Conservation (phyloP, 2,329 filamentous ascomycete genomes). For the Neurospora sp. region DNA sequence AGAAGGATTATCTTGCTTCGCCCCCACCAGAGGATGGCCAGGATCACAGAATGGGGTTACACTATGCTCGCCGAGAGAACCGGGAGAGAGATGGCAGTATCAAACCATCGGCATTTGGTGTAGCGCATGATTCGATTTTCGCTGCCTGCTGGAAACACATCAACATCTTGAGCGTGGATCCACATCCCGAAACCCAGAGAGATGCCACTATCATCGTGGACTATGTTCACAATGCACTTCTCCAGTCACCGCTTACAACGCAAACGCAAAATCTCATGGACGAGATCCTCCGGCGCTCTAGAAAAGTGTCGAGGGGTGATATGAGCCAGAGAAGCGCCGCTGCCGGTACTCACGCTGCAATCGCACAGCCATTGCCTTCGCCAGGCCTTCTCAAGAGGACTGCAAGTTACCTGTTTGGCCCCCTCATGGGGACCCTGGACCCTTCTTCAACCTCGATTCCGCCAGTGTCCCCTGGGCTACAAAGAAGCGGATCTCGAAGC, state of each 20-base stretch:
- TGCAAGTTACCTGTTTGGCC: slow-evolving; percentile 53
- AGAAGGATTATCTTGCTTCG: slow-evolving; percentile 58
- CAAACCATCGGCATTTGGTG: slow-evolving; percentile 44
- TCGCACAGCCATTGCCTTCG: slow-evolving; percentile 37
- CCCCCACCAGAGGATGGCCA: slow-evolving; percentile 46
- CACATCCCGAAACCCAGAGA: slow-evolving; percentile 83
- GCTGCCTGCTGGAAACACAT: slow-evolving; percentile 91
- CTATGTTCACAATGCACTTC: slow-evolving; percentile 66
- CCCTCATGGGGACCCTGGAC: slow-evolving; percentile 40
- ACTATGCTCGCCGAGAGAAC: slow-evolving; percentile 48
- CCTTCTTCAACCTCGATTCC: slow-evolving; percentile 29
- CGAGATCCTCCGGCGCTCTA: slow-evolving; percentile 52
- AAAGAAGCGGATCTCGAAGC: slow-evolving; percentile 28
- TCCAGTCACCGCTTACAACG: slow-evolving; percentile 66
- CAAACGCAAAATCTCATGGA: slow-evolving; percentile 64
- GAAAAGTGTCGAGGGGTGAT: slow-evolving; percentile 33
- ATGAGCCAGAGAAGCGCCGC: slow-evolving; percentile 34
- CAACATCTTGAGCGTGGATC: slow-evolving; percentile 83
- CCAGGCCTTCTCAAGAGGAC: slow-evolving; percentile 54
- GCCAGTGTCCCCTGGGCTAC: slow-evolving; percentile 23
- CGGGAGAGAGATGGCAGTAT: slow-evolving; percentile 48
- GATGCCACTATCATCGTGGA: slow-evolving; percentile 82
- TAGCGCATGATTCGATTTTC: slow-evolving; percentile 84
- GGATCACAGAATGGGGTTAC: slow-evolving; percentile 52
- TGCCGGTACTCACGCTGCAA: slow-evolving; percentile 26